Conservation (phyloP, 2,329 filamentous ascomycete species). For the Xylariales sp. region DNA sequence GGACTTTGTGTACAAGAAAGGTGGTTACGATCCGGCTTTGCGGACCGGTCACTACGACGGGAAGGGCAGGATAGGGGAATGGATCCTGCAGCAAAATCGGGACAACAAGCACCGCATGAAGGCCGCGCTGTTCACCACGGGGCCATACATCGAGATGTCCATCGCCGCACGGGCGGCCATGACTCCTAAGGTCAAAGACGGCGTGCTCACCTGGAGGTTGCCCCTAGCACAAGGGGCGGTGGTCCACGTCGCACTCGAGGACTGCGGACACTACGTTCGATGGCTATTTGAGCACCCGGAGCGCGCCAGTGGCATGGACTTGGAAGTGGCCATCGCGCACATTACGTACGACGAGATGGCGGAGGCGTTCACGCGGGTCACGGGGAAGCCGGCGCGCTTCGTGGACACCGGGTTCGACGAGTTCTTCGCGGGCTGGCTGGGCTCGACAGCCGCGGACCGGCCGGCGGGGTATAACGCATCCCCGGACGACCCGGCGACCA, state of each 20-base stretch:
- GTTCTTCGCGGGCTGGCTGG: not conserved
- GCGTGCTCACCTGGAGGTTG: not conserved
- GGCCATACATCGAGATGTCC: not conserved
- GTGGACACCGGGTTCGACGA: not conserved
- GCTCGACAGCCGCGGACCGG: not conserved
- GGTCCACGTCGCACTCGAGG: not conserved
- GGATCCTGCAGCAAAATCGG: conserved; percentile 36
- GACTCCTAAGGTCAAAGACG: not conserved
- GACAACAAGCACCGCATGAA: not conserved
- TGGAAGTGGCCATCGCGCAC: not conserved
- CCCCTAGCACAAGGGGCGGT: not conserved
- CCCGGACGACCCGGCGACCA: not conserved
- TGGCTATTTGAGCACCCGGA: not conserved
- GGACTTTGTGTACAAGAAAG: conserved; percentile 44
- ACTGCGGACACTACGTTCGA: not conserved
- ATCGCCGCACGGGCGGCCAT: not conserved
- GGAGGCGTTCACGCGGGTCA: not conserved
- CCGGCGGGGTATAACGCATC: not conserved
- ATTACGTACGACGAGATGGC: not conserved
- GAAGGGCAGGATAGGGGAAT: conserved; percentile 40
- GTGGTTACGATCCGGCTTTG: conserved; percentile 39
- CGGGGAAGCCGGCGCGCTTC: not conserved
- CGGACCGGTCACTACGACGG: conserved; percentile 44
- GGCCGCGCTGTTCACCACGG: not conserved
- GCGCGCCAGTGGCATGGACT: not conserved